These are phyloP conservation scores for Microthlaspi erraticum DNA, from an alignment of 345 rosid genomes.

Conservation along the genomic window DNA sequence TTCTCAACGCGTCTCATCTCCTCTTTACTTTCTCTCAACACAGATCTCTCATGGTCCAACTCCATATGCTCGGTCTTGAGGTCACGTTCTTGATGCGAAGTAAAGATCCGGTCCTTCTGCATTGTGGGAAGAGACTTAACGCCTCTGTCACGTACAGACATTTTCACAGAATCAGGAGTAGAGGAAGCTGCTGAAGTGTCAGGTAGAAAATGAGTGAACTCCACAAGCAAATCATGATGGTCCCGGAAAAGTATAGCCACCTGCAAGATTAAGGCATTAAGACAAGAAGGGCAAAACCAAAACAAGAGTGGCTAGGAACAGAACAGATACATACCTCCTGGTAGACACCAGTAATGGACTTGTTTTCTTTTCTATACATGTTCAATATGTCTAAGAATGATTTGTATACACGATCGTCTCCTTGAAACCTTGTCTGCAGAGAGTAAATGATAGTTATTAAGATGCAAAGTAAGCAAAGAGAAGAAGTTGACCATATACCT, in stretches of 20 bases:
- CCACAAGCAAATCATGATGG: conserved; percentile 85
- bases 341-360: conserved; percentile 86
- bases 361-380: conserved; percentile 93
- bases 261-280: conserved; percentile 48
- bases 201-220: conserved; percentile 93
- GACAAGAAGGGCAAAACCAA: conserved; percentile 19
- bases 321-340: conserved; percentile 75
- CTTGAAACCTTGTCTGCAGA: conserved; percentile 89
- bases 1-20: conserved; percentile 70
- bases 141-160: conserved; percentile 64
- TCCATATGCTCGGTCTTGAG: conserved; percentile 64
- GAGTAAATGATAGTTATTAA: conserved; percentile 4
- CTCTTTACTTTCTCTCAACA: conserved; percentile 68
- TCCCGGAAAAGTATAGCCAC: conserved; percentile 85
- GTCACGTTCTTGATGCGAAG: conserved; percentile 59
- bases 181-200: conserved; percentile 73
- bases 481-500: conserved; percentile 47
- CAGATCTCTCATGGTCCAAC: conserved; percentile 60
- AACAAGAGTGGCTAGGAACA: conserved; percentile 22
- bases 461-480: conserved; percentile 16
- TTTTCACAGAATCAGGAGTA: conserved; percentile 58
- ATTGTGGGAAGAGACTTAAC: conserved; percentile 57
- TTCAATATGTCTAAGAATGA: conserved; percentile 91
- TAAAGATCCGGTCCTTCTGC: conserved; percentile 72
- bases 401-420: conserved; percentile 93